A percentile compares a stretch with the other conserved stretches of the same genome.
Evolutionary conservation across 805 yeast species (phyloP).

Genomic region (Saturnispora dispora): DNA sequence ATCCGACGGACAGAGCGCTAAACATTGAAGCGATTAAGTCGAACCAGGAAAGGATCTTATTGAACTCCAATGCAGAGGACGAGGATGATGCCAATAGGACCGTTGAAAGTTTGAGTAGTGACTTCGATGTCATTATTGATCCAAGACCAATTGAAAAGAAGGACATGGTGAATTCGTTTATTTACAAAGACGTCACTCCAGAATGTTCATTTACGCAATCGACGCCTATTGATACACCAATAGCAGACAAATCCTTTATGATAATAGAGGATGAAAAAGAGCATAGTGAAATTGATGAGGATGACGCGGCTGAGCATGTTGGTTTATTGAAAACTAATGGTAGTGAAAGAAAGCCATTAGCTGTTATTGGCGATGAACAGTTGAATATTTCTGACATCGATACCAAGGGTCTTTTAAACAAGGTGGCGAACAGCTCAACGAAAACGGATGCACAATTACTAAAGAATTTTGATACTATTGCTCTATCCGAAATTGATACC

Average conservation of each 20-base stretch:
- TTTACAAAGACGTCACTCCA: slow-evolving; percentile 11
- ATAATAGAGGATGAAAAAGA: background rate
- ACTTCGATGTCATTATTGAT: slow-evolving; percentile 1
- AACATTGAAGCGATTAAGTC: background rate
- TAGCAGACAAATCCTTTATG: slow-evolving; percentile 5
- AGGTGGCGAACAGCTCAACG: background rate
- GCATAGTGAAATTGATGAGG: background rate
- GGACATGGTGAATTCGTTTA: slow-evolving; percentile 8
- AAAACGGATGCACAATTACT: background rate
- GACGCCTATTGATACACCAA: slow-evolving; percentile 4
- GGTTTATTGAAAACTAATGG: background rate
- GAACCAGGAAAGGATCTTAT: background rate
- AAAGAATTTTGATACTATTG: background rate
- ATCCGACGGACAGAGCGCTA: background rate
- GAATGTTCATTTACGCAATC: slow-evolving; percentile 6
- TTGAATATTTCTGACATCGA: background rate
- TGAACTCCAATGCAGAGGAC: background rate
- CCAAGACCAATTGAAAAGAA: slow-evolving; percentile 12
- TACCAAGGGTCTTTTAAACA: background rate
- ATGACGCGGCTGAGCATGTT: background rate
- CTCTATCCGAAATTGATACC: background rate
- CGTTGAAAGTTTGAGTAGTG: slow-evolving; percentile 2
- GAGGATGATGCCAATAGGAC: slow-evolving; percentile 4
- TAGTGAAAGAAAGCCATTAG: background rate
- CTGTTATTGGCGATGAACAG: background rate